Percentiles rank a stretch among this genome's conserved stretches.
Evolutionary conservation across 108 stramenopile species (phyloP).

Genomic region (Pseudonitzschia multiseries): DNA sequence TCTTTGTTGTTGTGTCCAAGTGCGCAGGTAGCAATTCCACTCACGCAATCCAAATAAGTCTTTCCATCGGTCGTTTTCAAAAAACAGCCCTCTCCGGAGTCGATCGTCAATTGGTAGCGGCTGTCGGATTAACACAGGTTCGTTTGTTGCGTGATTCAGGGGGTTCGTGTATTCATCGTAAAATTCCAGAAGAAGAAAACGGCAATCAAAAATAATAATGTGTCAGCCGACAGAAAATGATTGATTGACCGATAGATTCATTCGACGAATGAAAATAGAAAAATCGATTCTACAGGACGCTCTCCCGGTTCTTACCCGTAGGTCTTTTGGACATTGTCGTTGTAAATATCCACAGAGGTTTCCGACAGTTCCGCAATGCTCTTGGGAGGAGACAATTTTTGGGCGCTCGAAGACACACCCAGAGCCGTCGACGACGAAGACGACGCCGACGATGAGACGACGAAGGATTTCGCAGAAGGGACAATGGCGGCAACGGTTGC

Average conservation of each 20-base stretch:
- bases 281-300: neutral
- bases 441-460: constrained; percentile 8
- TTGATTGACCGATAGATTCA: too few species aligned
- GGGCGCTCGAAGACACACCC: neutral
- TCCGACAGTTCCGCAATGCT: constrained; percentile 24
- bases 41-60: constrained; percentile 93
- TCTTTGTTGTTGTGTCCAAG: constrained; percentile 90
- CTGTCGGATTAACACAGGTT: too few species aligned
- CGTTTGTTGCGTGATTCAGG: neutral
- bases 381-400: constrained; percentile 25
- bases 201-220: neutral
- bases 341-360: constrained; percentile 42
- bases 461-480: constrained; percentile 1
- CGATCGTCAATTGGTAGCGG: constrained; percentile 83
- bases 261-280: neutral
- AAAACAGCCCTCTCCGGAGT: constrained; percentile 75
- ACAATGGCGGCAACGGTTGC: neutral
- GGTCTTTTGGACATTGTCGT: constrained; percentile 74
- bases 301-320: constrained; percentile 58
- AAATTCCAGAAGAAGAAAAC: neutral
- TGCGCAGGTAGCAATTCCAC: constrained; percentile 95
- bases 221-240: neutral
- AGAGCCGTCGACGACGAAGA: neutral
- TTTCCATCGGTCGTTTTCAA: constrained; percentile 82
- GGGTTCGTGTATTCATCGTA: constrained; percentile 5